These are phyloP conservation scores for Jacaranda copaia DNA, from an alignment of 257 asterid species.

Conservation along the genomic window DNA sequence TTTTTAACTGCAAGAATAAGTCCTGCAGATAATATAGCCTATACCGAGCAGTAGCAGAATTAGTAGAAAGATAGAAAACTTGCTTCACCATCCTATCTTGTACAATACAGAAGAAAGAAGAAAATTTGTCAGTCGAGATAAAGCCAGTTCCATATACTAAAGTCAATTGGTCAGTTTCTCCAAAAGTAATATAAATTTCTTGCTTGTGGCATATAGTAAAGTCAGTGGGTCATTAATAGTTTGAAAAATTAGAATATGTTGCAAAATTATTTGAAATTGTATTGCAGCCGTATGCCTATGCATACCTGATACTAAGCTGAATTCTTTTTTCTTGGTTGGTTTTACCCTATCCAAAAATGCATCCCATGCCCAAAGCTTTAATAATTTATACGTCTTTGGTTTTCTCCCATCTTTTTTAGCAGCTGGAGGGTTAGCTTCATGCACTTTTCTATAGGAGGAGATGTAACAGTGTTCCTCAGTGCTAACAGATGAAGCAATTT, in stretches of 20 bases:
- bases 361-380: slow-evolving; percentile 35
- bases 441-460: slow-evolving; percentile 4
- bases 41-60: background rate
- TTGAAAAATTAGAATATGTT: background rate
- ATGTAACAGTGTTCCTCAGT: slow-evolving; percentile 26
- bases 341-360: slow-evolving; percentile 40
- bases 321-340: slow-evolving; percentile 36
- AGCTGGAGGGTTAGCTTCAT: slow-evolving; percentile 3
- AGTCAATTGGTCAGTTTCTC: slow-evolving; percentile 20
- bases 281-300: background rate
- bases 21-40: slow-evolving; percentile 30
- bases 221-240: background rate
- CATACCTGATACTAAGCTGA: slow-evolving; percentile 32
- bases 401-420: slow-evolving; percentile 31
- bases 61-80: background rate
- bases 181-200: background rate
- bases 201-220: background rate
- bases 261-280: background rate
- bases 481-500: background rate
- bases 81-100: slow-evolving; percentile 20
- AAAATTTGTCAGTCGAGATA: background rate
- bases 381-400: slow-evolving; percentile 28
- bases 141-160: slow-evolving; percentile 28
- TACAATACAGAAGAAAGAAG: background rate
- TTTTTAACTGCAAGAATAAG: slow-evolving; percentile 23